These are phyloP conservation scores for Mucor mucedo DNA, from an alignment of 371 early-diverging fungal genomes.

Conservation along the genomic window DNA sequence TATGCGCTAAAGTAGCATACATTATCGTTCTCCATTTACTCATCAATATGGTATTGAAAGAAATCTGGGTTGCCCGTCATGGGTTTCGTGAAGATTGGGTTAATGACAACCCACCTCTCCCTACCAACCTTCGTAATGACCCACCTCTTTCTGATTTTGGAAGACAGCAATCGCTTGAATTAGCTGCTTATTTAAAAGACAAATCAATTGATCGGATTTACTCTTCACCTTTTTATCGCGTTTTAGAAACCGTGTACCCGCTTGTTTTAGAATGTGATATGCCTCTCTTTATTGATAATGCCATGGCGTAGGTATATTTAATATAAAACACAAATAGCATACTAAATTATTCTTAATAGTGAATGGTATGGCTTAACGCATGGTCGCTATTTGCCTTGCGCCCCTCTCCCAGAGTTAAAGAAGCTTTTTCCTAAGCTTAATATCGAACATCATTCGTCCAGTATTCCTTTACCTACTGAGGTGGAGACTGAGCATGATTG, in stretches of 20 bases:
- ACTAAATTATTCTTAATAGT: conserved; percentile 15
- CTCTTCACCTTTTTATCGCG: conserved; percentile 48
- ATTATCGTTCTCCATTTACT: not conserved
- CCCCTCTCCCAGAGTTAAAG: conserved; percentile 29
- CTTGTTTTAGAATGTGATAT: conserved; percentile 23
- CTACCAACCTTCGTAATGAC: conserved; percentile 35
- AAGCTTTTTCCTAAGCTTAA: conserved; percentile 33
- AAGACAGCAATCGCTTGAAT: conserved; percentile 39
- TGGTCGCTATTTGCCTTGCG: conserved; percentile 34
- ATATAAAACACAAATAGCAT: not conserved
- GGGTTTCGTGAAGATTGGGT: conserved; percentile 52
- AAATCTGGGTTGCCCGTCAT: conserved; percentile 44
- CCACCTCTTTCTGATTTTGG: conserved; percentile 41
- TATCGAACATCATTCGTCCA: conserved; percentile 23
- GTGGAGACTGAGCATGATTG: conserved; percentile 34
- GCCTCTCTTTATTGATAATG: conserved; percentile 38
- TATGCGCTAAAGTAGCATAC: not conserved
- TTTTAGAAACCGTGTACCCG: conserved; percentile 41
- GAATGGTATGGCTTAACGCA: conserved; percentile 48
- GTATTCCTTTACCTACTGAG: conserved; percentile 30
- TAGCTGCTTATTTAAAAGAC: conserved; percentile 31
- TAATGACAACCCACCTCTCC: conserved; percentile 27
- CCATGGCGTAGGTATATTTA: conserved; percentile 33
- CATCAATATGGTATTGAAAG: conserved; percentile 28
- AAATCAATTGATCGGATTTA: conserved; percentile 38